Percentiles rank a stretch among this genome's conserved stretches.
These are phyloP conservation scores for Loxodes magnus DNA, from an alignment of 73 alveolate genomes.

Conservation along the genomic window DNA sequence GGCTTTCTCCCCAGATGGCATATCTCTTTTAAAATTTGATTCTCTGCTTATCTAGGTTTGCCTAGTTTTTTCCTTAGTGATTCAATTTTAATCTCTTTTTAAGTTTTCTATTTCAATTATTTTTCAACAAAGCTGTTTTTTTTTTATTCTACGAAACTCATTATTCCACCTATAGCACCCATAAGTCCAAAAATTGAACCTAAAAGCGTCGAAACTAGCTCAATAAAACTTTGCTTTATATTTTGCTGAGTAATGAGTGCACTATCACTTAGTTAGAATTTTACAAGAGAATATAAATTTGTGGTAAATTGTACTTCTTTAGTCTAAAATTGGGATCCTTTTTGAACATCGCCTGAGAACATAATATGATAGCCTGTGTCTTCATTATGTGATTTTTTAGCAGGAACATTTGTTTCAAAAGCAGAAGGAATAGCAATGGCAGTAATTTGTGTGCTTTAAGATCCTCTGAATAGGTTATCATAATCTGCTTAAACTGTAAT, in stretches of 20 bases:
- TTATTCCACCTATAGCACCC: conserved; percentile 1
- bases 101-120: too few relatives aligned
- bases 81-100: too few relatives aligned
- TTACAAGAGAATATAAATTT: neutral
- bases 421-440: neutral
- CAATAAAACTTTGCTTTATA: neutral
- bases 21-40: too few relatives aligned
- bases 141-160: conserved; percentile 1
- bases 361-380: conserved; percentile 6
- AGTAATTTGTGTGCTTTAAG: neutral
- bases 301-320: neutral
- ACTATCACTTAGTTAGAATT: neutral
- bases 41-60: too few relatives aligned
- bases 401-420: neutral
- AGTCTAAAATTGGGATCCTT: neutral
- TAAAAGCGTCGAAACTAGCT: neutral
- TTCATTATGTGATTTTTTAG: neutral
- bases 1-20: too few relatives aligned
- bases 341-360: neutral
- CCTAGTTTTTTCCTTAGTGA: too few relatives aligned
- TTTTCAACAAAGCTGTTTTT: too few relatives aligned
- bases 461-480: neutral
- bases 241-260: neutral
- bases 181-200: conserved; percentile 12
- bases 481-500: neutral